A percentile compares a stretch with the other conserved stretches of the same genome.
Conservation (phyloP, 2,329 filamentous ascomycete species). For the Pseudocercospora fijiensis region DNA sequence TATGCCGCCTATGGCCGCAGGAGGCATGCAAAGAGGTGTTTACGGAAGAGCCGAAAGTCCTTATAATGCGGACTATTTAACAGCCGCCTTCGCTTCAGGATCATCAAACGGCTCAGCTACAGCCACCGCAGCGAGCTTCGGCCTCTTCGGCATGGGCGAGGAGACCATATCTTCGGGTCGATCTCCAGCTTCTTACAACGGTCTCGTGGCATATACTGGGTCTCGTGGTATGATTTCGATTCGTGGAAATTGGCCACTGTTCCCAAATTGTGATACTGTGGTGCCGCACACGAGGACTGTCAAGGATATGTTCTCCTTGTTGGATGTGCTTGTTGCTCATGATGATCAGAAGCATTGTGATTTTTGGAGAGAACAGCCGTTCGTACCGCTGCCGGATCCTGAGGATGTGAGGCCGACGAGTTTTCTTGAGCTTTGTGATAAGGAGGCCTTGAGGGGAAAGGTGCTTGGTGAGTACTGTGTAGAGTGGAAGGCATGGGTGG, state of each 20-base stretch:
- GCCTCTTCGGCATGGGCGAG: conserved; percentile 52
- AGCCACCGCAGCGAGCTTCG: conserved; percentile 50
- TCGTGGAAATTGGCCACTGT: conserved; percentile 52
- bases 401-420: conserved; percentile 34
- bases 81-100: conserved; percentile 55
- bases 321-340: conserved; percentile 48
- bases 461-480: conserved; percentile 34
- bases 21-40: conserved; percentile 56
- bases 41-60: conserved; percentile 57
- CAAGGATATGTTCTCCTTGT: conserved; percentile 48
- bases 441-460: conserved; percentile 42
- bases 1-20: conserved; percentile 60
- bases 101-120: conserved; percentile 57
- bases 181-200: conserved; percentile 56
- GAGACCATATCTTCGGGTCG: conserved; percentile 57
- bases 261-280: conserved; percentile 54
- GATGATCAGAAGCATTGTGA: conserved; percentile 47
- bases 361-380: conserved; percentile 54
- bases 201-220: conserved; percentile 54
- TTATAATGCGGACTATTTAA: conserved; percentile 53
- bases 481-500: neutral
- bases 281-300: conserved; percentile 54
- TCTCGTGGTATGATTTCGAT: conserved; percentile 52
- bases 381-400: conserved; percentile 43
- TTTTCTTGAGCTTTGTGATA: conserved; percentile 35